phyloP scores from a whole-genome alignment of 73 alveolate species.

The Tetrahymena elliotti region DNA sequence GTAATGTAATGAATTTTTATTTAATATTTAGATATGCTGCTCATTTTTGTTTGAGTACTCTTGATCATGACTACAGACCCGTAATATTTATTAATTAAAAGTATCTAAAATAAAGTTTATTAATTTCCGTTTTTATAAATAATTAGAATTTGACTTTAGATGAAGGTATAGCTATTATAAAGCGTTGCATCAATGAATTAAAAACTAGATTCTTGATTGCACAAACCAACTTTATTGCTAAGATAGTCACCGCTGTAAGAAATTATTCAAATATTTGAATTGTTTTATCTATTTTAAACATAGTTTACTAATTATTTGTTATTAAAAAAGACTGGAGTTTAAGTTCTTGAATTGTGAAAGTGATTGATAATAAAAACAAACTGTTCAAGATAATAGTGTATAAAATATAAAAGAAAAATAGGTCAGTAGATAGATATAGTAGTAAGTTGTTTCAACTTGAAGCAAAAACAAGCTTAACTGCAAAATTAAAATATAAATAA shows the following conservation, averaged over 20 bases:
- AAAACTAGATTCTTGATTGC: slow-evolving; percentile 76
- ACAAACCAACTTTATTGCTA: slow-evolving; percentile 69
- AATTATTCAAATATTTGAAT: background rate
- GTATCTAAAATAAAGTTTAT: background rate
- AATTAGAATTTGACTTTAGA: slow-evolving; percentile 68
- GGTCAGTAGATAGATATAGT: background rate
- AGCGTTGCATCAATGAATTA: slow-evolving; percentile 76
- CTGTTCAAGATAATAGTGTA: background rate
- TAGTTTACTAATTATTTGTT: background rate
- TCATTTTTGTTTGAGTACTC: slow-evolving; percentile 73
- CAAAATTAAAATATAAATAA: background rate
- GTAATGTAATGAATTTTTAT: background rate
- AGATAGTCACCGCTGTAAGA: slow-evolving; percentile 56
- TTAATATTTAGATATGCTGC: slow-evolving; percentile 62
- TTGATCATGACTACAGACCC: slow-evolving; percentile 75
- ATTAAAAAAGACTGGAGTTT: background rate
- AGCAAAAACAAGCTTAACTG: background rate
- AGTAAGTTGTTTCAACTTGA: background rate
- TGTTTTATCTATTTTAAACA: no score
- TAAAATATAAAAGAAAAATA: background rate
- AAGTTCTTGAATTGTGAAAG: background rate
- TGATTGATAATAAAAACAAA: background rate
- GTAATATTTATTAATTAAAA: slow-evolving; percentile 7
- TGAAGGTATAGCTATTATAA: slow-evolving; percentile 75
- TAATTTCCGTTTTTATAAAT: background rate